Percentiles rank a stretch among this genome's conserved stretches.
These are phyloP conservation scores for Pythium vanterpoolii DNA, from an alignment of 352 stramenopile species.

Conservation along the genomic window DNA sequence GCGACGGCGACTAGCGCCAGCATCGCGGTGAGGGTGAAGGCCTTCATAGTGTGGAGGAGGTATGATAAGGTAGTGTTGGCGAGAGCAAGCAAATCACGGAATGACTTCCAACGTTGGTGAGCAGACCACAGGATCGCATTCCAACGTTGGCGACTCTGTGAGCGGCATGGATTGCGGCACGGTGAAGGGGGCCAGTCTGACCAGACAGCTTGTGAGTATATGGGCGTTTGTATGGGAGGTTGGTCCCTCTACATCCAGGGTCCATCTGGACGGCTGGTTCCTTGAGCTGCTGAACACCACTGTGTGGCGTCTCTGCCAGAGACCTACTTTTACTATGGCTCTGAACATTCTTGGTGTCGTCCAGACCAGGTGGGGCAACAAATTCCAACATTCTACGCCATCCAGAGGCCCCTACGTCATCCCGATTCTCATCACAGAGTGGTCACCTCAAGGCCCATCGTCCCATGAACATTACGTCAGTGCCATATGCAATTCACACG, in stretches of 20 bases:
- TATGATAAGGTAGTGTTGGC: neutral
- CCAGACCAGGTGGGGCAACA: constrained; percentile 1
- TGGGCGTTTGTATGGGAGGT: no score
- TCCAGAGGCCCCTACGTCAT: neutral
- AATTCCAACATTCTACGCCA: constrained; percentile 4
- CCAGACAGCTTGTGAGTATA: no score
- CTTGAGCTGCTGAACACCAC: constrained; percentile 12
- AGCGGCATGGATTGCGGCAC: no score
- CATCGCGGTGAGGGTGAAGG: constrained; percentile 1
- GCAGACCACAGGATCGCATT: no score
- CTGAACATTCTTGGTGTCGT: no score
- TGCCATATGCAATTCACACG: no score
- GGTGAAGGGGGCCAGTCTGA: no score
- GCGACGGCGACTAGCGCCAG: constrained; percentile 4
- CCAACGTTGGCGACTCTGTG: no score
- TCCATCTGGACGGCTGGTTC: constrained; percentile 18
- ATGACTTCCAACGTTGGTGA: neutral
- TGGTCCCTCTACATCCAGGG: no score
- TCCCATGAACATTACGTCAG: no score
- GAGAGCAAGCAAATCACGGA: constrained; percentile 1
- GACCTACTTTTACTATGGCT: no score
- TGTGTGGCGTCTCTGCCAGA: neutral
- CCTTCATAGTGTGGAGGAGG: constrained; percentile 18
- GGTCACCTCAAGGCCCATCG: no score
- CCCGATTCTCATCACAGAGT: neutral